Base-by-base conservation (phyloP, 768 basidiomycete species). In the Phylloporus rhodoxanthus region DNA sequence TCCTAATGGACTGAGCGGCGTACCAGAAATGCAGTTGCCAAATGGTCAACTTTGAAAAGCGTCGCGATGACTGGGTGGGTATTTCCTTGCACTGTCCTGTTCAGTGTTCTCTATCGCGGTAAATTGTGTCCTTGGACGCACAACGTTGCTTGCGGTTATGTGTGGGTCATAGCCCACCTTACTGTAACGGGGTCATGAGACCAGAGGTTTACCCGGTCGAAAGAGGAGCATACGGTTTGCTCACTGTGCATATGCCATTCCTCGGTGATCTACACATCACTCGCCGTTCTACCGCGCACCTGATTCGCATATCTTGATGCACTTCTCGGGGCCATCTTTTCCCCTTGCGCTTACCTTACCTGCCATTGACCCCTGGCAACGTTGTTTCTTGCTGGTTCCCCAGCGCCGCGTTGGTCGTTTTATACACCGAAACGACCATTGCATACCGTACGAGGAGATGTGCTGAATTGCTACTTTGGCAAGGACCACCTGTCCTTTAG, bases 11-110 rank as follows among this genome's bases (percentile, higher is more conserved):
- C 61, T 51, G 56, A 48, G 57, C 57, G 59, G 54, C 60, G 52
- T 60, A 68, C 58, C 56, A 65, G 67, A 61, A 60, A 68, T 13
- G 2, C 62, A 51, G 61, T 53, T 58, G 48, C 52, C 47, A 36
- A 1, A 40, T 55, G 51, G 56, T 42, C 39, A 36, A 51, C 60
- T 56, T 67, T 62, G 60, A 54, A 64, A 67, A 11, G 51, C 48
- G 57, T 62, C 56, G 59, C 43, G 65, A 20, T 59, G 67, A 56
- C 55, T 30, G 63, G 67, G 60, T 58, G 56, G 48, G 61, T 50
- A 25, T 0, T 39, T 42, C 50, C 40, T 45, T 46, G 10, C 43
- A 39, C 2, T 15, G 19, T 15, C 11, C 14, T 19, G n/a, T 47
- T 52, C 34, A 33, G 48, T n/a, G 21, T n/a, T 55, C 48, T 59